Base-by-base conservation (phyloP, 139 green algal species). In the Nannochloris sp. region DNA sequence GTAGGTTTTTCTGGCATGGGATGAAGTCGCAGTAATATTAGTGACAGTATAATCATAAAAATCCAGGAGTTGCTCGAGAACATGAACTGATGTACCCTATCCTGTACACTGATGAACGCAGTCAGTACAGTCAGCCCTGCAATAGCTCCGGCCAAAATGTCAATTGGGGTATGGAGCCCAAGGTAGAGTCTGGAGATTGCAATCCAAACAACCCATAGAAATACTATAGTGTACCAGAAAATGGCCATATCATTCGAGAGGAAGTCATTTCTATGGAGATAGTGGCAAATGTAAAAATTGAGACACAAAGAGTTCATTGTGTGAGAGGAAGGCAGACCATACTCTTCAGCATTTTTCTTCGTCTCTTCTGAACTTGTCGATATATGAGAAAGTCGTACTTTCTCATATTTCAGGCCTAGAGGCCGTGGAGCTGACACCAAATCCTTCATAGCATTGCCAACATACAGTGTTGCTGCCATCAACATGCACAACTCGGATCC, bases 391-490 rank as follows among this genome's bases (percentile, higher is more conserved):
- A 76, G 59, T 20, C 59, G 36, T 33, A 59, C 44, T 25, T 23
- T 55, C 48, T 48, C 75, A 59, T 63, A 72, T 17, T 31, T 20
- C 6, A 73, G n/a, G 13, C 45, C 51, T 29, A 83, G 49, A 13
- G 77, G 77, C 25, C 77, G 44, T 12, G 77, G 77, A 9, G 69
- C 70, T 23, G 61, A 79, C 1, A 83, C 49, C 20, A 83, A 49
- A 56, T 83, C 77, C 56, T 83, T 83, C n/a, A 79, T 71, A 5
- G 66, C 73, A 49, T 83, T 83, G 13, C 77, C 77, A 31, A 79
- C 69, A 31, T 81, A 83, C 13, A 77, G 45, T 9, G 64, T 66
- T 16, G 75, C 48, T 1, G 63, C 31, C 73, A 82, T 82, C 56
- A 79, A 26, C 4, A 78, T 30, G 5, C 62, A 44, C 8, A 69